Base-by-base conservation (phyloP, 257 asterid genomes). In the Ajuga chamaepitys region DNA sequence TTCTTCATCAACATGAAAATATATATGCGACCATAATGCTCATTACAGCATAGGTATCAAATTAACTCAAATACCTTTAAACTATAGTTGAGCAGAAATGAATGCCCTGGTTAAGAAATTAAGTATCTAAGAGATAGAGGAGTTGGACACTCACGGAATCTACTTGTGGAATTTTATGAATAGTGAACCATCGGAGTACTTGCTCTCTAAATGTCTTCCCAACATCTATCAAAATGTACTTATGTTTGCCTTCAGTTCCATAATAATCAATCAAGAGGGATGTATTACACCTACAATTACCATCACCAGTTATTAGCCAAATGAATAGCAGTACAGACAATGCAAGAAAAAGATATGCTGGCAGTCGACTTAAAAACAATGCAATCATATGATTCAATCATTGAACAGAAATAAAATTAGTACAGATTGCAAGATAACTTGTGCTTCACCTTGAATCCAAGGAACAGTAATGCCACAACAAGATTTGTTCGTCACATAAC, bases 121-220 rank as follows among this genome's bases (percentile, higher is more conserved):
- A n/a, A n/a, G n/a, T 24, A 44, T 17, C 48, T 13, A 21, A 67
- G 52, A 65, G 45, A 16, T n/a, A 21, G 44, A n/a, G 9, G 34
- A 63, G 35, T 35, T 32, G 57, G 55, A 61, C 62, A 84, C 97
- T 89, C 81, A 94, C 97, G 13, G 97, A 94, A 85, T 94, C 95
- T 50, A 90, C 90, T 47, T 77, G 91, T 0, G 96, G 95, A 73
- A 94, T 86, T 69, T 74, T 88, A 78, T 88, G 70, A 48, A 61
- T 70, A 58, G 97, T 83, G 85, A 94, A 94, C 99, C 99, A 94
- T 42, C 97, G 83, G 64, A 94, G 86, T 8, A 90, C 99, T 86
- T 89, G 96, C 77, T 94, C 99, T 82, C 99, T 66, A 70, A 94
- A 94, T 1, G 99, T 86, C 86, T 93, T 93, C 67, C 97, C 99